Evolutionary conservation across 73 alveolate species (phyloP), one percentile per base, ranked within the genome.

Genomic region (Urostyla sp.): DNA sequence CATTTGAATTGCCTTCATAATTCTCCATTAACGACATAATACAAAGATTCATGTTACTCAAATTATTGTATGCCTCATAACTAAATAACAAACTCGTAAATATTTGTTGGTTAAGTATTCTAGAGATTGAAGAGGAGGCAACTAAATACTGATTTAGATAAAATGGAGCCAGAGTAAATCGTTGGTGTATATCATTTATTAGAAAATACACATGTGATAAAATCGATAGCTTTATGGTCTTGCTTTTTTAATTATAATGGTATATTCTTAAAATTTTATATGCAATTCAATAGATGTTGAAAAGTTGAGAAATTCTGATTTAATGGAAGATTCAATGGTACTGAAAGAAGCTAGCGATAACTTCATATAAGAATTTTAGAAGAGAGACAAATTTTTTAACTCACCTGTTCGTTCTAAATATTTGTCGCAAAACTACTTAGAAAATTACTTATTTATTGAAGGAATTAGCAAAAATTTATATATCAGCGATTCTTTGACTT

Each of bases 41-140:
- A 59, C 24, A 59, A 59, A 36, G n/a, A 21, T 35, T 52, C 53
- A 30, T 59, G 76, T 21, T 59, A 11, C 37, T 3, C 32, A 13
- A 59, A 59, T 20, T 59, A 59, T 59, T 52, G 32, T 15, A n/a
- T 35, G 27, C 57, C 76, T 6, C 32, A 59, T 34, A 59, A 59
- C 30, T 27, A 59, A 20, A 59, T 59, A 6, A n/a, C 76, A 35
- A 59, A 59, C 20, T 59, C 76, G 76, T 59, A 59, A 59, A 21
- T 30, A 8, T 18, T 8, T 11, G 20, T 27, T 7, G 16, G 5
- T 26, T 55, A n/a, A 59, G 76, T 32, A 28, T 59, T 59, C 76
- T 59, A 59, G 76, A 59, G 76, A 55, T 59, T 59, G 24, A 59
- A 59, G 76, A 59, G 32, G 55, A 11, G 57, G 7, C 32, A 59